phyloP scores from a whole-genome alignment of 148 eudicot genomes.

The Arbutus unedo region DNA sequence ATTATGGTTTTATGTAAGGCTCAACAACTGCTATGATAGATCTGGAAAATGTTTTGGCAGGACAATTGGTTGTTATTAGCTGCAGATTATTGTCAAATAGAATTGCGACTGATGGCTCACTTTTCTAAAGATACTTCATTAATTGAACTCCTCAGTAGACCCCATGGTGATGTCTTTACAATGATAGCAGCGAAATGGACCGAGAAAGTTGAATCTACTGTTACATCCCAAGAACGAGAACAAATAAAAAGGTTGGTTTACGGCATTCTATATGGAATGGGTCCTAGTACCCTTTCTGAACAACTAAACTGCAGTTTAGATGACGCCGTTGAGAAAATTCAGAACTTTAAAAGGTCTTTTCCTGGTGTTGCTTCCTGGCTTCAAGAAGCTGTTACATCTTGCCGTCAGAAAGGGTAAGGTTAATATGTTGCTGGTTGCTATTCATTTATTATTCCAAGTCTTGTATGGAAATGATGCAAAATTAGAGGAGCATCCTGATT shows the following conservation, averaged over 20 bases:
- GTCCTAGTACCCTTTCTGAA: conserved; percentile 77
- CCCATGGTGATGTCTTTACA: conserved; percentile 71
- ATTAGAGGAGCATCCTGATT: not conserved
- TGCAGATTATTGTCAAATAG: conserved; percentile 99
- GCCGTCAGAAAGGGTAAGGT: conserved; percentile 77
- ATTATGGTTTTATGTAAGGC: not conserved
- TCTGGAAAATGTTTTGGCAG: conserved; percentile 41
- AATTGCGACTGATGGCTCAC: conserved; percentile 94
- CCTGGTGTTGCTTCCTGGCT: conserved; percentile 97
- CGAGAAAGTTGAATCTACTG: conserved; percentile 53
- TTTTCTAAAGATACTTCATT: conserved; percentile 79
- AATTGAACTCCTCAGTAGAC: conserved; percentile 69
- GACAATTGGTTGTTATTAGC: conserved; percentile 83
- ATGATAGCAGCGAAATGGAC: conserved; percentile 96
- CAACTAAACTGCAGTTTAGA: conserved; percentile 79
- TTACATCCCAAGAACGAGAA: conserved; percentile 77
- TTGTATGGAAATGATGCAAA: not conserved
- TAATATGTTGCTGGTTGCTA: not conserved
- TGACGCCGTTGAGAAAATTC: conserved; percentile 76
- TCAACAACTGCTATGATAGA: not conserved
- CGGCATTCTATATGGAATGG: conserved; percentile 98
- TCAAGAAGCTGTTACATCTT: conserved; percentile 72
- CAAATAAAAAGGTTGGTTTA: conserved; percentile 88
- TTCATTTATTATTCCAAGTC: not conserved
- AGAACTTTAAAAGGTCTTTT: conserved; percentile 72